Conservation (phyloP, 2,329 filamentous ascomycete genomes). For the Botrytis fabae region DNA sequence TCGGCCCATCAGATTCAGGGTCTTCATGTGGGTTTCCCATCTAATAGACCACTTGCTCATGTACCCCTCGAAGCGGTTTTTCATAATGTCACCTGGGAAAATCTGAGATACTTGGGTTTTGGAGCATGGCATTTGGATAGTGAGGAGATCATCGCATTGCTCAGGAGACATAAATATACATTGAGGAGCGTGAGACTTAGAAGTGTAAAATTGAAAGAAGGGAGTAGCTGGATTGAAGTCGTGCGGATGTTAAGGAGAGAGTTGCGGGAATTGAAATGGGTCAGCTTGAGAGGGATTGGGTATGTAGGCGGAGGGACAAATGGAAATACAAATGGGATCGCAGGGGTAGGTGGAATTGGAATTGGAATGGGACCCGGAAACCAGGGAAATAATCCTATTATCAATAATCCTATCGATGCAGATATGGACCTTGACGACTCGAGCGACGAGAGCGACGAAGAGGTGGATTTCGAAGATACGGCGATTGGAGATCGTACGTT, state of each 20-base stretch:
- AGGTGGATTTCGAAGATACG: constrained; percentile 15
- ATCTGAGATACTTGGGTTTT: constrained; percentile 62
- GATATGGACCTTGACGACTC: constrained; percentile 11
- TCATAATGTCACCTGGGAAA: constrained; percentile 60
- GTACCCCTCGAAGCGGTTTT: constrained; percentile 62
- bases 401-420: not conserved
- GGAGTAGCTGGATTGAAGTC: constrained; percentile 61
- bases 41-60: constrained; percentile 48
- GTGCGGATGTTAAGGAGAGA: constrained; percentile 56
- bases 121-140: constrained; percentile 63
- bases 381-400: not conserved
- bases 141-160: constrained; percentile 59
- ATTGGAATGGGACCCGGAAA: not conserved
- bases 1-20: constrained; percentile 61
- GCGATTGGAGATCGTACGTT: constrained; percentile 14
- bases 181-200: constrained; percentile 60
- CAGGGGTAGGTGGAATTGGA: not conserved
- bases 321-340: not conserved
- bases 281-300: constrained; percentile 61
- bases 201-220: constrained; percentile 61
- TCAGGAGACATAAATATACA: constrained; percentile 54
- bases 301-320: constrained; percentile 46
- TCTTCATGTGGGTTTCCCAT: constrained; percentile 64
- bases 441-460: constrained; percentile 9
- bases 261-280: constrained; percentile 59